Percentiles rank a stretch among this genome's conserved stretches.
phyloP scores from a whole-genome alignment of 164 flowering plant species.

The Stephania japonica region DNA sequence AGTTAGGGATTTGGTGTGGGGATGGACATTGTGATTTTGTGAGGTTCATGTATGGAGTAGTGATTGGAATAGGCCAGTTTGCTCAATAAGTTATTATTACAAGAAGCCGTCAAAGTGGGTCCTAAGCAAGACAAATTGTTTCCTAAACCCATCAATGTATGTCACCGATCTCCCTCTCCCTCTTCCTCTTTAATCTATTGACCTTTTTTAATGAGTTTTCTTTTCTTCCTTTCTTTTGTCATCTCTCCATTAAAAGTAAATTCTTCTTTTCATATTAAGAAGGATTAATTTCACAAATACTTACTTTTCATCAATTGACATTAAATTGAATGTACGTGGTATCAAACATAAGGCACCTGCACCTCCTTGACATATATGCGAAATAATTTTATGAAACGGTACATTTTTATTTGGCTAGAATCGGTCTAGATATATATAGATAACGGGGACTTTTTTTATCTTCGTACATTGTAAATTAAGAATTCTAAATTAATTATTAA shows the following conservation, averaged over 20 bases:
- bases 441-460: no score
- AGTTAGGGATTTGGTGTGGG: background rate
- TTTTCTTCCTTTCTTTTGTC: background rate
- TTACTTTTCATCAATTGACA: background rate
- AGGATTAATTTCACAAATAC: background rate
- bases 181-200: background rate
- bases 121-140: background rate
- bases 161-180: background rate
- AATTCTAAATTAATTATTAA: no score
- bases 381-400: no score
- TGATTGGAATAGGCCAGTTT: background rate
- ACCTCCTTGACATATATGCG: no score
- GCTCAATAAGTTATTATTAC: background rate
- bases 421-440: no score
- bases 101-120: background rate
- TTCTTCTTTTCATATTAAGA: background rate
- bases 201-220: background rate
- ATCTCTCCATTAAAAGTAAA: background rate
- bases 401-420: no score
- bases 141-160: background rate
- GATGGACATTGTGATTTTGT: no score
- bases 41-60: background rate
- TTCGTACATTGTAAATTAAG: no score
- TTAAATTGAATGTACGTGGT: background rate
- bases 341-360: no score